These are phyloP conservation scores for Podaxis sp. DNA, from an alignment of 768 basidiomycete genomes.

Conservation along the genomic window DNA sequence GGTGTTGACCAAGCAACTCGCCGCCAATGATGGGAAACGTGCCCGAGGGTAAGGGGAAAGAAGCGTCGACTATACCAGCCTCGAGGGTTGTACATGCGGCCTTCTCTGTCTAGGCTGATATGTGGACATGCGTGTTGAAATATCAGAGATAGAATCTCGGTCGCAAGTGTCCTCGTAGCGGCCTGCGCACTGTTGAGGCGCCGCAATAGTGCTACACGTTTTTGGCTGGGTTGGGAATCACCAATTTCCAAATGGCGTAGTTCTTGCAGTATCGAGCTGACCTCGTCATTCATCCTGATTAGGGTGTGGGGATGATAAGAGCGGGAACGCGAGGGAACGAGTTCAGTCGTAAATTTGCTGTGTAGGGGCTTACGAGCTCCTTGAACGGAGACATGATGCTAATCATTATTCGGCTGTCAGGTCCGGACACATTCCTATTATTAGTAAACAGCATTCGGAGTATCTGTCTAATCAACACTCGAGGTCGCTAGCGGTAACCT, in stretches of 20 bases:
- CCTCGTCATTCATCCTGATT: background rate
- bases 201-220: background rate
- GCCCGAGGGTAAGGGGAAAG: background rate
- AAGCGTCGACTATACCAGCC: constrained; percentile 1
- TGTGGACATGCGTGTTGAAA: constrained; percentile 1
- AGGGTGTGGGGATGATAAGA: background rate
- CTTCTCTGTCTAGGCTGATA: background rate
- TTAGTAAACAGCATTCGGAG: background rate
- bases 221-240: background rate
- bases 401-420: too few species aligned
- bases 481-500: background rate
- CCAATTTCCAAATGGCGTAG: background rate
- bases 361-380: background rate
- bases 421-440: too few species aligned
- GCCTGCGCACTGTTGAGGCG: background rate
- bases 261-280: background rate
- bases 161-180: background rate
- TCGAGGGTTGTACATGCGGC: background rate
- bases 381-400: too few species aligned
- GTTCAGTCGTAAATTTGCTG: background rate
- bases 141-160: background rate
- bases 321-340: background rate
- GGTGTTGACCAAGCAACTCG: constrained; percentile 1
- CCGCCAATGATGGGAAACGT: background rate
- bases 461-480: background rate